These are phyloP conservation scores for Apiotrichum sp. DNA, from an alignment of 1,284 basidiomycete species.

Conservation along the genomic window DNA sequence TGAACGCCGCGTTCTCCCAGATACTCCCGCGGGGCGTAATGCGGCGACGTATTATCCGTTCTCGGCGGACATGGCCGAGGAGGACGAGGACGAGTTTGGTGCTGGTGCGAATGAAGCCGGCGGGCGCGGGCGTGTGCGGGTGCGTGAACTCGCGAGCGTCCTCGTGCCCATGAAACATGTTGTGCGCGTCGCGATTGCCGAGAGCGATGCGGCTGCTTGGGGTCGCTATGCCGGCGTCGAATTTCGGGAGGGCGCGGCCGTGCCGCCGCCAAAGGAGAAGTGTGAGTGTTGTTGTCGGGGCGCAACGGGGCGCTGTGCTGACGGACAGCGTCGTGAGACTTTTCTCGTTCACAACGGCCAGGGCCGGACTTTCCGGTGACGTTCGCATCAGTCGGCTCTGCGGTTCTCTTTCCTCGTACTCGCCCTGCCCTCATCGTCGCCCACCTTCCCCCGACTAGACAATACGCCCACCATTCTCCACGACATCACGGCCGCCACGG, in stretches of 20 bases:
- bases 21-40: not conserved
- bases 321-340: too few species aligned
- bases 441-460: too few species aligned
- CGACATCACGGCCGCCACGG: too few species aligned
- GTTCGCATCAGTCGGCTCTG: too few species aligned
- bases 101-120: not conserved
- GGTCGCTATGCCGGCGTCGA: not conserved
- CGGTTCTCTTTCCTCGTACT: too few species aligned
- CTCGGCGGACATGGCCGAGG: not conserved
- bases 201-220: slow-evolving; percentile 1
- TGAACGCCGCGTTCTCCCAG: slow-evolving; percentile 7
- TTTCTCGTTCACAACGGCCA: too few species aligned
- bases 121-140: not conserved
- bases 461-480: too few species aligned
- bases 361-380: too few species aligned
- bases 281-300: too few species aligned
- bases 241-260: slow-evolving; percentile 1
- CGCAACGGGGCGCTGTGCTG: too few species aligned
- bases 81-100: not conserved
- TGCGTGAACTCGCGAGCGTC: slow-evolving; percentile 11
- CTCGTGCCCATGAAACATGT: slow-evolving; percentile 8
- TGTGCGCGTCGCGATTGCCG: not conserved
- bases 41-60: slow-evolving; percentile 13
- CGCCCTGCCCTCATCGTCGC: too few species aligned
- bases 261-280: not conserved